Evolutionary conservation across 441 rosid genomes (phyloP).

Genomic region (Raphanus hybrid): DNA sequence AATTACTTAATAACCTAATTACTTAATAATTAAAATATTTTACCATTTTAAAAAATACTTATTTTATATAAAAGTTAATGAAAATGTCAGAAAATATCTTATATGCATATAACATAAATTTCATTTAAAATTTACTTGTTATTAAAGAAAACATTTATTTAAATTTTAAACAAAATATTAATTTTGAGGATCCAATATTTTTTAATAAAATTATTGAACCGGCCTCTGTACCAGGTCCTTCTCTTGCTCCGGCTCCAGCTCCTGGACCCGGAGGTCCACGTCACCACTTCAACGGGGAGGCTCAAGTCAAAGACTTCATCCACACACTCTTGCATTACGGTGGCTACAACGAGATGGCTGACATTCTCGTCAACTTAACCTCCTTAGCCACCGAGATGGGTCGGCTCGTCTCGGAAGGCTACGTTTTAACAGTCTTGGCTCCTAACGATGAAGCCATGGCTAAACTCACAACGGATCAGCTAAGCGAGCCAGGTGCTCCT

Average conservation of each 20-base stretch:
- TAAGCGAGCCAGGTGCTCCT: slow-evolving; percentile 72
- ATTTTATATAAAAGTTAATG: neutral
- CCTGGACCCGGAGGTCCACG: slow-evolving; percentile 74
- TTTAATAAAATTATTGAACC: neutral
- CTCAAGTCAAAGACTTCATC: slow-evolving; percentile 70
- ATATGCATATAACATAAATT: too few relatives aligned
- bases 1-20: too few relatives aligned
- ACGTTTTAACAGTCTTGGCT: slow-evolving; percentile 64
- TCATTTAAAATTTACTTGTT: too few relatives aligned
- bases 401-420: slow-evolving; percentile 62
- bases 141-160: neutral
- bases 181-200: neutral
- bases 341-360: slow-evolving; percentile 75
- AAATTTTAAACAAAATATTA: neutral
- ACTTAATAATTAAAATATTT: too few relatives aligned
- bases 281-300: slow-evolving; percentile 63
- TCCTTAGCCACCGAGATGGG: slow-evolving; percentile 72
- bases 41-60: neutral
- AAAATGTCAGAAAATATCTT: neutral
- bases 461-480: slow-evolving; percentile 62
- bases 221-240: slow-evolving; percentile 44
- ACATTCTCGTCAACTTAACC: slow-evolving; percentile 60
- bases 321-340: slow-evolving; percentile 66
- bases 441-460: slow-evolving; percentile 81
- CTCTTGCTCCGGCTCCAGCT: slow-evolving; percentile 68